Percentiles rank a stretch among this genome's conserved stretches.
Evolutionary conservation across 2,329 filamentous ascomycete species (phyloP).

Genomic region (Alternaria triticina): DNA sequence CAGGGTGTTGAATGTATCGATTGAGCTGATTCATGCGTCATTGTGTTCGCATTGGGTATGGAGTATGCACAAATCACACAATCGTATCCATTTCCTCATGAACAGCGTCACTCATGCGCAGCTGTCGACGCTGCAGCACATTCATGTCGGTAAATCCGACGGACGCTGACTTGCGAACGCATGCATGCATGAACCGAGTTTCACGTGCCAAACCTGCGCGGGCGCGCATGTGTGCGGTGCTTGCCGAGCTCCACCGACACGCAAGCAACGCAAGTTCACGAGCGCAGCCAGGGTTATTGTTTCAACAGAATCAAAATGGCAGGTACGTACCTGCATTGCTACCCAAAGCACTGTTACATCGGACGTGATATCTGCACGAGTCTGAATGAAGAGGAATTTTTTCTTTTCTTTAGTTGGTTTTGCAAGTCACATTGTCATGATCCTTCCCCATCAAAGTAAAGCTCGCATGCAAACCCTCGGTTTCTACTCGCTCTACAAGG

Average conservation of each 20-base stretch:
- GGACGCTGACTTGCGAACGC: background rate
- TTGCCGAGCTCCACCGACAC: conserved; percentile 13
- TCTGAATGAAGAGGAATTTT: background rate
- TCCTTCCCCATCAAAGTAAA: background rate
- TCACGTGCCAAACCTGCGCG: conserved; percentile 7
- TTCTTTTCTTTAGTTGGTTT: background rate
- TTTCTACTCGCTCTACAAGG: conserved; percentile 2
- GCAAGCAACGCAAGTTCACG: conserved; percentile 4
- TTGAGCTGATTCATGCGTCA: background rate
- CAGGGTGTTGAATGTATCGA: conserved; percentile 1
- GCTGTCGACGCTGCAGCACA: conserved; percentile 1
- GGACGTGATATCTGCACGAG: background rate
- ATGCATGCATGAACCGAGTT: conserved; percentile 4
- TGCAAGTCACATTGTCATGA: background rate
- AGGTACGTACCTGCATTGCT: conserved; percentile 14
- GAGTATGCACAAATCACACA: background rate
- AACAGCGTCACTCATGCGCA: background rate
- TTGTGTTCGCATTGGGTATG: background rate
- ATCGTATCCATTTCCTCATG: background rate
- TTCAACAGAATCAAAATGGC: background rate
- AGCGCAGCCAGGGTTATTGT: background rate
- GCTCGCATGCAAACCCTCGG: conserved; percentile 1
- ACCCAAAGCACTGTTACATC: conserved; percentile 5
- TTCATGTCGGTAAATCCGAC: background rate
- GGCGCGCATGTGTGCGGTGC: background rate